Evolutionary conservation across 2,329 filamentous ascomycete species (phyloP).

Genomic region (Nemania bipapillata): DNA sequence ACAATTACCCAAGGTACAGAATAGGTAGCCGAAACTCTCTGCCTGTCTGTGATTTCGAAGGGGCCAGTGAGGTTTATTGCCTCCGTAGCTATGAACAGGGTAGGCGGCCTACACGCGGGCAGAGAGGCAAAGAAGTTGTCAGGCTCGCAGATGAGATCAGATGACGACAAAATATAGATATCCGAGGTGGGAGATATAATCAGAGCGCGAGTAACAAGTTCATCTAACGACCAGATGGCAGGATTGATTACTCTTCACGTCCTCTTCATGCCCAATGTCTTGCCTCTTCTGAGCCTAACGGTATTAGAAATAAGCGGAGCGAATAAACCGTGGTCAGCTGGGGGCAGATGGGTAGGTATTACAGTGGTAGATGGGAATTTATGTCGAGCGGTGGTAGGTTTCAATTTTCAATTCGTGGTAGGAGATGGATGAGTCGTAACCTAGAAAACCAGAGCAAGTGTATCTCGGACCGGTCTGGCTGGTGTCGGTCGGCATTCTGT

Average conservation of each 20-base stretch:
- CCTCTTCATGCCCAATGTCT: conserved; percentile 38
- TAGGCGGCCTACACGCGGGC: background rate
- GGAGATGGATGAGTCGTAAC: conserved; percentile 13
- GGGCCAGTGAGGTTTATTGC: background rate
- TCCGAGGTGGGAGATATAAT: conserved; percentile 7
- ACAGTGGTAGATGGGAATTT: background rate
- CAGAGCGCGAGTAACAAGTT: conserved; percentile 9
- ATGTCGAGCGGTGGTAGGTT: background rate
- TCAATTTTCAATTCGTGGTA: conserved; percentile 19
- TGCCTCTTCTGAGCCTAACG: conserved; percentile 34
- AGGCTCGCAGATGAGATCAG: conserved; percentile 1
- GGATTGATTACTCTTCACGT: conserved; percentile 10
- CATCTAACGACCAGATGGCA: conserved; percentile 10
- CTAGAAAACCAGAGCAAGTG: conserved; percentile 12
- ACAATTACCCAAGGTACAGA: conserved; percentile 7
- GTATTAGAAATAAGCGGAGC: conserved; percentile 31
- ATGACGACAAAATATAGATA: conserved; percentile 6
- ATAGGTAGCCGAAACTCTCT: conserved; percentile 13
- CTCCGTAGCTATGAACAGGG: background rate
- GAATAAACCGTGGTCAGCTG: conserved; percentile 25
- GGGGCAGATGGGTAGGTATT: conserved; percentile 1
- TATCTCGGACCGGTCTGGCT: conserved; percentile 21
- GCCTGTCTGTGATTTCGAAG: conserved; percentile 1
- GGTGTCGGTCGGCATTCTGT: conserved; percentile 21
- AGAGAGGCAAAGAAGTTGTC: background rate